These are phyloP conservation scores for Coriolopsis trogii DNA, from an alignment of 1,284 basidiomycete genomes.

Conservation along the genomic window DNA sequence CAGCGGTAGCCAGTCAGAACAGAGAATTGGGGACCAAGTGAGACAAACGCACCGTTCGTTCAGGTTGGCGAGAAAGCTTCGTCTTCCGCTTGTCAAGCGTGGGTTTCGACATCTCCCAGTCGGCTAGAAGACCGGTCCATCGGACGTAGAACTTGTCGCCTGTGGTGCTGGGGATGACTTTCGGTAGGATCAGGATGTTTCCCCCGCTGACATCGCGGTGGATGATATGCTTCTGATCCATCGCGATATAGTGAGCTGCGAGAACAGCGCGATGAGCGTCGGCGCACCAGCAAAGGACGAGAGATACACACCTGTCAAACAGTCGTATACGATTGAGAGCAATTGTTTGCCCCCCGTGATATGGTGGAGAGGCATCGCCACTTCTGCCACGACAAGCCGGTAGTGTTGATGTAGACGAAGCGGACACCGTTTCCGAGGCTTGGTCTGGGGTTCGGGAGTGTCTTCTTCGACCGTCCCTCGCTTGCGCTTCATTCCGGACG, in stretches of 20 bases:
- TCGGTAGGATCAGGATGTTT: constrained; percentile 13
- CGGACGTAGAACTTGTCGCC: neutral
- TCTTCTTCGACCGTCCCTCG: neutral
- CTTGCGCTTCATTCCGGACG: neutral
- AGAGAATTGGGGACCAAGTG: neutral
- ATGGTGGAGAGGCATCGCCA: constrained; percentile 3
- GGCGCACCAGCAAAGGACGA: neutral
- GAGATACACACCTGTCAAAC: neutral
- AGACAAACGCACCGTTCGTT: constrained; percentile 1
- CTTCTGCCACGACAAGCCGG: constrained; percentile 10
- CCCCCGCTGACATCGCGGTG: constrained; percentile 15
- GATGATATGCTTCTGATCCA: neutral
- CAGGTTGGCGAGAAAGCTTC: constrained; percentile 3
- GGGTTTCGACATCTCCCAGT: constrained; percentile 17
- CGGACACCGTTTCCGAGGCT: neutral
- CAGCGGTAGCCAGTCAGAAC: too few species aligned
- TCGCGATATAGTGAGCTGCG: constrained; percentile 4
- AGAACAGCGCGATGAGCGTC: neutral
- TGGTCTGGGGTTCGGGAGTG: neutral
- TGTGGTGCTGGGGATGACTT: neutral
- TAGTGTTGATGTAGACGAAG: constrained; percentile 11
- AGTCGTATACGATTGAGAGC: neutral
- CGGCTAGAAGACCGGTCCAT: constrained; percentile 10
- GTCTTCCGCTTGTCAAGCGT: neutral
- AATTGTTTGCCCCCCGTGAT: neutral